Evolutionary conservation across 164 flowering plant genomes (phyloP).

Genomic region (Vitis amurensis): DNA sequence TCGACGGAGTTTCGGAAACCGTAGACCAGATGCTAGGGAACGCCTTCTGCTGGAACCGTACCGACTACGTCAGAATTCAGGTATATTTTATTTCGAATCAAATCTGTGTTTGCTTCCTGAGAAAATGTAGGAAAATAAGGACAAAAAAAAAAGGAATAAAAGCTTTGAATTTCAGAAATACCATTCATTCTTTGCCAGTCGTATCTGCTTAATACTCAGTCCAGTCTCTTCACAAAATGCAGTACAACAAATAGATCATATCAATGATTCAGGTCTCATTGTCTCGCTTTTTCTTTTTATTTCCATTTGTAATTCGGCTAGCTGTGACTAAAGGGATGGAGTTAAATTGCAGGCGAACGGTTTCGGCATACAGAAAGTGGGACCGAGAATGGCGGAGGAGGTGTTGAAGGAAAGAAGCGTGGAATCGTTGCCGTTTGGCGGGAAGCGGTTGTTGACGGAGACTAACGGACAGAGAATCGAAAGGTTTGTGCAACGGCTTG

Average conservation of each 20-base stretch:
- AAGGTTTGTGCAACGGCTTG: conserved; percentile 73
- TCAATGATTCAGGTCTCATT: no score
- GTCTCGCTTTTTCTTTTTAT: neutral
- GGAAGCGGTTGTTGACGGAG: conserved; percentile 85
- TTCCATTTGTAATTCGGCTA: no score
- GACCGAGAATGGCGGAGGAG: conserved; percentile 27
- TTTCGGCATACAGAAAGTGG: conserved; percentile 17
- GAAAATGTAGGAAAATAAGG: conserved; percentile 6
- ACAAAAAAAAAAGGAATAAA: neutral
- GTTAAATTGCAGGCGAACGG: conserved; percentile 51
- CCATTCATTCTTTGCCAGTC: no score
- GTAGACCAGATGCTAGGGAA: conserved; percentile 91
- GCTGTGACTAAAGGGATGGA: conserved; percentile 13
- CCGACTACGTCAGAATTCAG: conserved; percentile 87
- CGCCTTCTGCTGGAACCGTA: conserved; percentile 85
- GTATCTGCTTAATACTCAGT: no score
- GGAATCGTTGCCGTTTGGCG: conserved; percentile 90
- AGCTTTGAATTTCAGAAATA: neutral
- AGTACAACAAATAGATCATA: no score
- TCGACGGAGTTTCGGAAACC: conserved; percentile 90
- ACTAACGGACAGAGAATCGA: conserved; percentile 80
- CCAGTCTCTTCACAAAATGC: no score
- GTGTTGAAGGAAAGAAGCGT: conserved; percentile 73
- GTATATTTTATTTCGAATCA: conserved; percentile 25
- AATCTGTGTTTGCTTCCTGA: conserved; percentile 7